phyloP scores from a whole-genome alignment of 306 rosid species.

The Ammopiptanthus mongolicus region DNA sequence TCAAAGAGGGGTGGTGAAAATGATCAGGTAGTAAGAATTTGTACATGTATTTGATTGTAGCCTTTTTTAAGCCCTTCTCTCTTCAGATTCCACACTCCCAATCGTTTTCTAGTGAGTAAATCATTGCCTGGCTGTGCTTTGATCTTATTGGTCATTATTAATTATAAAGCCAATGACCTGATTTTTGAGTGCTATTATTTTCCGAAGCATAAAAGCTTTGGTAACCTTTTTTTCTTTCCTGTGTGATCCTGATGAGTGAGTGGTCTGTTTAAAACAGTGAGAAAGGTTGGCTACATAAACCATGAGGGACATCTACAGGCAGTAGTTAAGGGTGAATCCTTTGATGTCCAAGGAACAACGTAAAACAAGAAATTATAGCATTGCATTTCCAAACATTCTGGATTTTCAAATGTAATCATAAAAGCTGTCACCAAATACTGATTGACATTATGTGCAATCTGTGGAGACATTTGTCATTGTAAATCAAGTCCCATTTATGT shows the following conservation, averaged over 20 bases:
- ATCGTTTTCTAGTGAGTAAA: constrained; percentile 19
- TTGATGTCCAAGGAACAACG: constrained; percentile 33
- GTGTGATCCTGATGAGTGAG: constrained; percentile 23
- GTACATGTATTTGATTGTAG: constrained; percentile 15
- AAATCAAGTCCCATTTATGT: constrained; percentile 36
- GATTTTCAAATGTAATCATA: constrained; percentile 27
- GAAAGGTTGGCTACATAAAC: constrained; percentile 34
- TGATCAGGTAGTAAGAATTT: constrained; percentile 36
- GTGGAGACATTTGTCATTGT: constrained; percentile 52
- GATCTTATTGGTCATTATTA: constrained; percentile 25
- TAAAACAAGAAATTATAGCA: constrained; percentile 35
- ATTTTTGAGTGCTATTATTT: constrained; percentile 18
- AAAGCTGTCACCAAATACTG: constrained; percentile 41
- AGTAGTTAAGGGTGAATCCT: constrained; percentile 33
- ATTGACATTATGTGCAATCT: constrained; percentile 43
- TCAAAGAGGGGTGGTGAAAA: constrained; percentile 27
- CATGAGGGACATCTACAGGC: constrained; percentile 27
- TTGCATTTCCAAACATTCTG: constrained; percentile 30
- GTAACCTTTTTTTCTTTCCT: not conserved
- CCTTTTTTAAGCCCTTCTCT: constrained; percentile 24
- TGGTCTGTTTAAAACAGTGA: constrained; percentile 29
- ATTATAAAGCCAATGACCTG: not conserved
- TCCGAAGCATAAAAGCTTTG: constrained; percentile 22
- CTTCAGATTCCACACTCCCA: constrained; percentile 10
- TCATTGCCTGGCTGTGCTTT: constrained; percentile 20